Base-by-base conservation (phyloP, 306 rosid species). In the Medicago arabica region DNA sequence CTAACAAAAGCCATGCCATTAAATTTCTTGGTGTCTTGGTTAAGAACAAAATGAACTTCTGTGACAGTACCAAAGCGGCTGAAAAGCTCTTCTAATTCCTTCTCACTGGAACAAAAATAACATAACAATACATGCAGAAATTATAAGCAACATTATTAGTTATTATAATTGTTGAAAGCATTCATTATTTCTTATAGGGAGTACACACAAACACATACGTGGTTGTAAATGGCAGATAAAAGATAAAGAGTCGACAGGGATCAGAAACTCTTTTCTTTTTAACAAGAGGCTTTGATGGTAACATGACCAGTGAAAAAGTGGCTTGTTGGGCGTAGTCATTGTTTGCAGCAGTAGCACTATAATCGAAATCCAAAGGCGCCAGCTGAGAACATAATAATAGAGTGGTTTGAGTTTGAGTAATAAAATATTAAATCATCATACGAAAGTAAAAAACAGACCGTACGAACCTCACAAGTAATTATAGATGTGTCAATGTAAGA, bases 171-270 rank as follows among this genome's bases (percentile, higher is more conserved):
- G 23, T 21, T 1, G 23, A 72, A 76, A 39, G 38, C 25, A 50
- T 19, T 71, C 58, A 51, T 53, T 69, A 23, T 21, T 21, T 21
- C 23, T 21, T 6, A 4, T 43, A 13, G 51, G 76, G 67, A 15
- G 67, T 55, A 11, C 59, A 17, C 17, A 49, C 47, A 67, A 51
- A 51, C 36, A 51, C 21, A 38, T 89, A 89, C 95, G 79, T 88
- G 76, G 96, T 83, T 8, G 91, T 68, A 63, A 83, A 94, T 49
- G 97, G 97, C 80, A 94, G 87, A 87, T 91, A 91, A 7, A 94
- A 92, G 28, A 89, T 86, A 84, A 94, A 94, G 40, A 94, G 90
- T 7, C 98, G 89, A 65, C 85, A 62, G 28, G 86, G 77, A 74
- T 91, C 91, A 51, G 79, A 72, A 71, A 47, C 82, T 82, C 81